Percentiles rank a stretch among this genome's conserved stretches.
Conservation (phyloP, 495 filamentous ascomycete species). For the Podospora tetraspora region DNA sequence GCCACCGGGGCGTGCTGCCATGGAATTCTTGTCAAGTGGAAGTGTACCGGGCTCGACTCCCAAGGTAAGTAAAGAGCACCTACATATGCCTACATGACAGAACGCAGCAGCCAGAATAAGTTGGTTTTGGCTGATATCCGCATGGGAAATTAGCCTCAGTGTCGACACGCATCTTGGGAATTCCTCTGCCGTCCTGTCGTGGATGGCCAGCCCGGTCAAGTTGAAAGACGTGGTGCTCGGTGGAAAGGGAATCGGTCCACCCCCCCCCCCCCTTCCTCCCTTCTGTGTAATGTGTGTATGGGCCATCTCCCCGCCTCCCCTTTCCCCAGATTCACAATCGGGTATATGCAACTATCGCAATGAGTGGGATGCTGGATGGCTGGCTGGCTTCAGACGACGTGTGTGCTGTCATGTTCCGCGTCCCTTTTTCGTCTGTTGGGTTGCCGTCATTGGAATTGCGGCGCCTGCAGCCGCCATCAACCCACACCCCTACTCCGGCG, state of each 20-base stretch:
- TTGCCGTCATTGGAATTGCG: neutral
- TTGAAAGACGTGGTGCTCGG: neutral
- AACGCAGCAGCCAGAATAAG: conserved; percentile 24
- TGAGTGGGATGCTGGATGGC: neutral
- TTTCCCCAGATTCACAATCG: neutral
- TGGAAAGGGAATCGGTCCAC: neutral
- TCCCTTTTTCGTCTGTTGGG: neutral
- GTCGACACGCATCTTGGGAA: conserved; percentile 9
- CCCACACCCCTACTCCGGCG: neutral
- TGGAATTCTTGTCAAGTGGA: neutral
- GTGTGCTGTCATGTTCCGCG: neutral
- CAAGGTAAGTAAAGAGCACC: neutral
- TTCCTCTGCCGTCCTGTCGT: neutral
- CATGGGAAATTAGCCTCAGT: conserved; percentile 34
- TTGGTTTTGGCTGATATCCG: conserved; percentile 36
- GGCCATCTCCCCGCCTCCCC: neutral
- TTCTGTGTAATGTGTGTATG: no score
- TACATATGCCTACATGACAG: neutral
- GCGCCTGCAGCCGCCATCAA: neutral
- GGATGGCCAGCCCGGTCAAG: neutral
- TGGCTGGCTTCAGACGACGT: neutral
- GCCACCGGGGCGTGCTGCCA: conserved; percentile 4
- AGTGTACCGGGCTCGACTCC: neutral
- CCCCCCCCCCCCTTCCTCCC: neutral
- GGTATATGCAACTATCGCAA: neutral